Evolutionary conservation across 352 stramenopile genomes (phyloP), one percentile per base, ranked within the genome.

Genomic region (Pythium rhizo-oryzae): DNA sequence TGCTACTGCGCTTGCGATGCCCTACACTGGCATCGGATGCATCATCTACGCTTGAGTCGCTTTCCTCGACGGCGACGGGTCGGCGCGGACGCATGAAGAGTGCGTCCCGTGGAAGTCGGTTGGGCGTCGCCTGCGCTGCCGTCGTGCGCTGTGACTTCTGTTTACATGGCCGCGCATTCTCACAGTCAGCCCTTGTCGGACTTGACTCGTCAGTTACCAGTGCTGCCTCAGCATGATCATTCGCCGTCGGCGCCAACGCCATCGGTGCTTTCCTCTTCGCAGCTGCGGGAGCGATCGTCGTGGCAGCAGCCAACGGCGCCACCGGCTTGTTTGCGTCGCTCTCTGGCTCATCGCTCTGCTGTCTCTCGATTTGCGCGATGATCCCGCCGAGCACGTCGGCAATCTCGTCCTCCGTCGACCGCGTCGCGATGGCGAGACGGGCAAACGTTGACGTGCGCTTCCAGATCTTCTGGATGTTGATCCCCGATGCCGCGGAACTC

Each of bases 1-100:
- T 88, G 43, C 89, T 91, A 55, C 81, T 91, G n/a, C 85, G 81
- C 65, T 93, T 93, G 9, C 85, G 79, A 12, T 82, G 76, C 24
- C 74, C 74, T 0, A 73, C 71, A 56, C 78, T 86, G 8, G 69
- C 69, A 59, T 90, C 82, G 15, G 80, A 85, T 15, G 65, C 76
- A 53, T 88, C 78, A 49, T 90, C 84, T 18, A 79, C 54, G 50
- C 81, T 91, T 16, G 80, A 93, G 47, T 81, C 82, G 43, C 81
- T 91, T n/a, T 79, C 79, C 55, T 87, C 79, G 4, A 80, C 62
- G 58, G 75, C 86, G 8, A 65, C 37, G 28, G 85, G 75, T 0
- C 80, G 79, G 52, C 82, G 76, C 39, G 79, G 75, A 28, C 80
- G 80, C 9, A 90, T 46, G 4, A 79, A 64, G 7, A 79, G 50